These are phyloP conservation scores for Sedum album DNA, from an alignment of 164 flowering plant genomes.

Conservation along the genomic window DNA sequence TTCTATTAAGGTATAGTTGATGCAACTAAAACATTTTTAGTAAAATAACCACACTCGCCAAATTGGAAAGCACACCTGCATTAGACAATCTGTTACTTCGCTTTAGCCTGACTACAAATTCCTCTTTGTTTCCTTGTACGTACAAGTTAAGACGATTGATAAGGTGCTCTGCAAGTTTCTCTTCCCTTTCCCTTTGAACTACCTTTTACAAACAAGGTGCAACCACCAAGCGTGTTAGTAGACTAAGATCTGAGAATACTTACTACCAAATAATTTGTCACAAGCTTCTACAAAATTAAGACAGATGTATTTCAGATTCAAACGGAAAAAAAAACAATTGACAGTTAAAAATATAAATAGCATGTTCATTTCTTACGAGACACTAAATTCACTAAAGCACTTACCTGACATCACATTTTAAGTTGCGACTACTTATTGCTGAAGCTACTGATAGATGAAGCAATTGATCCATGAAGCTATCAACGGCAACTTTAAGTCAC, in stretches of 20 bases:
- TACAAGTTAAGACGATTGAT: slow-evolving; percentile 67
- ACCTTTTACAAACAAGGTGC: slow-evolving; percentile 27
- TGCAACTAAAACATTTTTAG: neutral
- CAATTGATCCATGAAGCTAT: neutral
- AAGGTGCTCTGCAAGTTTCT: slow-evolving; percentile 59
- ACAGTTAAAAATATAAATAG: neutral
- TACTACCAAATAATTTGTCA: neutral
- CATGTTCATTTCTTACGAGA: neutral
- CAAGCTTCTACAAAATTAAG: too few relatives aligned
- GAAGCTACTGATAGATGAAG: too few relatives aligned
- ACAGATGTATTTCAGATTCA: too few relatives aligned
- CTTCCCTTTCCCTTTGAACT: slow-evolving; percentile 94
- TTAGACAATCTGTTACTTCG: slow-evolving; percentile 80
- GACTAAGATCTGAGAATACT: neutral
- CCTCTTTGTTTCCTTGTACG: slow-evolving; percentile 78
- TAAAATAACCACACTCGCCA: neutral
- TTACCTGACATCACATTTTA: neutral
- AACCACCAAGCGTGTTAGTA: neutral
- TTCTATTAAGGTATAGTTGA: neutral
- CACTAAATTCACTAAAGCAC: neutral
- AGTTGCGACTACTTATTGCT: too few relatives aligned
- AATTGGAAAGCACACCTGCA: slow-evolving; percentile 49
- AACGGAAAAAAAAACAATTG: neutral
- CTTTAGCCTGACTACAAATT: slow-evolving; percentile 59
- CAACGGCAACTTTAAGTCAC: neutral